Evolutionary conservation across 164 flowering plant species (phyloP).

Genomic region (Litsea cubeba): DNA sequence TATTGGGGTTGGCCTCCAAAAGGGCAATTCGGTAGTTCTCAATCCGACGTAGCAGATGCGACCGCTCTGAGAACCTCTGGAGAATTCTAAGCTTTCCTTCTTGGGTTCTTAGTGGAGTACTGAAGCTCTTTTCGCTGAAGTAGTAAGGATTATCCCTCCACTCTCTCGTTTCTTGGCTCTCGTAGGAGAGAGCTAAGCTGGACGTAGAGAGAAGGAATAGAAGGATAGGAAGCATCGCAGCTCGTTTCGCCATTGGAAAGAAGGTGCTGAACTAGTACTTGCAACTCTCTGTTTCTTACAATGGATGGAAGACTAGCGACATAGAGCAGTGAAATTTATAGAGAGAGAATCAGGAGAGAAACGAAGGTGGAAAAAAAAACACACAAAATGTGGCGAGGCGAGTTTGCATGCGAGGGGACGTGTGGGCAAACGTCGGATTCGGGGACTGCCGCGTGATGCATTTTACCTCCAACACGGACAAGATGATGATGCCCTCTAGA

Average conservation of each 20-base stretch:
- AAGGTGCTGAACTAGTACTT: not conserved
- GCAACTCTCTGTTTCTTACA: too few species aligned
- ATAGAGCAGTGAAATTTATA: not conserved
- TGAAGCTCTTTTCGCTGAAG: constrained; percentile 3
- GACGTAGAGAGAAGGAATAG: not conserved
- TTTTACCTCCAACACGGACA: too few species aligned
- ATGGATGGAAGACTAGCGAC: not conserved
- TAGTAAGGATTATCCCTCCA: not conserved
- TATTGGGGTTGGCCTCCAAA: constrained; percentile 8
- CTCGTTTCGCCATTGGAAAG: not conserved
- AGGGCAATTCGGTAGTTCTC: constrained; percentile 7
- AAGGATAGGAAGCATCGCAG: not conserved
- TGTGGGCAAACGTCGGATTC: not conserved
- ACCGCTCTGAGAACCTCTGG: constrained; percentile 5
- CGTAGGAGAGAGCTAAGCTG: not conserved
- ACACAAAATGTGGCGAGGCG: not conserved
- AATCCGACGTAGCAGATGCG: constrained; percentile 7
- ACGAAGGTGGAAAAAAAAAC: not conserved
- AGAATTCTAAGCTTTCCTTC: constrained; percentile 1
- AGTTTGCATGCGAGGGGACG: constrained; percentile 4
- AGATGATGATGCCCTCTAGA: too few species aligned
- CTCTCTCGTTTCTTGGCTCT: not conserved
- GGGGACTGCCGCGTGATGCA: too few species aligned
- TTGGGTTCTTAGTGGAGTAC: constrained; percentile 2
- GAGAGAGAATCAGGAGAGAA: not conserved